Conservation (phyloP, 345 rosid species). For the Geranium rotundifolium region DNA sequence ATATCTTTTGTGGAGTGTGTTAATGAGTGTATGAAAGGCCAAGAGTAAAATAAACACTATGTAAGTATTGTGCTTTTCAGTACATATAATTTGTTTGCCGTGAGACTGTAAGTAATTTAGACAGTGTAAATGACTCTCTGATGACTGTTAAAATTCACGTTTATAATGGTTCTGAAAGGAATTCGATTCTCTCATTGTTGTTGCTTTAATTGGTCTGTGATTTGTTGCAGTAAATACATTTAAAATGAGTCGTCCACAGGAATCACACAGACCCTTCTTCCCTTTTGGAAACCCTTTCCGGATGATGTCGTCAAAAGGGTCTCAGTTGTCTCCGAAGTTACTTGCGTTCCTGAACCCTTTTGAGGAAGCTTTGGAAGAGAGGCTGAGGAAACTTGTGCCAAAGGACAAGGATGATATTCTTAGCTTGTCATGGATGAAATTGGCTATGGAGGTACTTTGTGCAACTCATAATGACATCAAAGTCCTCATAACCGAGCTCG, state of each 20-base stretch:
- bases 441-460: conserved; percentile 65
- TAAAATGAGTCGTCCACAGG: conserved; percentile 75
- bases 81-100: no score
- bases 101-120: no score
- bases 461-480: conserved; percentile 61
- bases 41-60: no score
- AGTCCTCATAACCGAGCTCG: conserved; percentile 55
- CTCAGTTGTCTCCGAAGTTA: conserved; percentile 51
- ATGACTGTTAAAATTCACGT: no score
- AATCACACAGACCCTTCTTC: conserved; percentile 59
- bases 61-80: no score
- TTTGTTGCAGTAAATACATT: conserved; percentile 23
- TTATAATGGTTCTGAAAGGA: no score
- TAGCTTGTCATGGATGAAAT: conserved; percentile 72
- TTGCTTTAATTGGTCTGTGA: neutral
- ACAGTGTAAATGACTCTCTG: no score
- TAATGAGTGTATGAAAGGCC: no score
- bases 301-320: conserved; percentile 58
- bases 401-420: conserved; percentile 51
- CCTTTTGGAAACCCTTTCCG: conserved; percentile 85
- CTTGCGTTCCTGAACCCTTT: conserved; percentile 33
- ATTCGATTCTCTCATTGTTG: no score
- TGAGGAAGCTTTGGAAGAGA: conserved; percentile 53
- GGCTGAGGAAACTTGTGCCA: conserved; percentile 51
- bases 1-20: no score